Conservation (phyloP, 73 alveolate species). For the Tetrahymena thermophila region DNA sequence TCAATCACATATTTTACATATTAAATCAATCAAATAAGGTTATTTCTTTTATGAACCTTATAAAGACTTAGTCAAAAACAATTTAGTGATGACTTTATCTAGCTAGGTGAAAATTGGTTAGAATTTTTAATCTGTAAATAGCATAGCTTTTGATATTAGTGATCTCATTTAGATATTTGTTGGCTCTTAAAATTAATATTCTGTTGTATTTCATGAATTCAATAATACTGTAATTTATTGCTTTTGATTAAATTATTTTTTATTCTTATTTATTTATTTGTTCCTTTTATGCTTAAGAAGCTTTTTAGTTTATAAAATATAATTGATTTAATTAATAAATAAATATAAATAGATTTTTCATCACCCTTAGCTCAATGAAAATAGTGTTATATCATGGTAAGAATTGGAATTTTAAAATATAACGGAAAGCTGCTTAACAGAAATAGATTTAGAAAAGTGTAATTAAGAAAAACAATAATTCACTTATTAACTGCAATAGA, state of each 20-base stretch:
- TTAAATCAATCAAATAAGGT: too few species aligned
- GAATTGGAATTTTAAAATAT: neutral
- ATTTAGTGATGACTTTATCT: neutral
- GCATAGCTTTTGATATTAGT: neutral
- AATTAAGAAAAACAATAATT: neutral
- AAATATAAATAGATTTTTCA: too few species aligned
- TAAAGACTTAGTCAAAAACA: neutral
- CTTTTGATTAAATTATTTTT: too few species aligned
- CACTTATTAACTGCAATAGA: neutral
- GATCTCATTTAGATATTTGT: neutral
- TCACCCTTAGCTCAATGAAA: neutral
- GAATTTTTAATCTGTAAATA: neutral
- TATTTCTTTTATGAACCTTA: neutral
- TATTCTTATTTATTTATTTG: too few species aligned
- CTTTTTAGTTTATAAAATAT: too few species aligned
- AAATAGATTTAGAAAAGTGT: neutral
- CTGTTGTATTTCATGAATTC: neutral
- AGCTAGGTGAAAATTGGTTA: neutral
- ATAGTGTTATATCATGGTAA: neutral
- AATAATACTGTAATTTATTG: neutral
- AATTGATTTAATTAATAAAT: too few species aligned
- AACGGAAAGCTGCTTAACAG: neutral
- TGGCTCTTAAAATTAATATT: neutral
- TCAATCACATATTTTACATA: too few species aligned
- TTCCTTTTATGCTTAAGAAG: too few species aligned